Percentiles rank a stretch among this genome's conserved stretches.
These are phyloP conservation scores for Drosera capensis DNA, from an alignment of 148 eudicot genomes.

Conservation along the genomic window DNA sequence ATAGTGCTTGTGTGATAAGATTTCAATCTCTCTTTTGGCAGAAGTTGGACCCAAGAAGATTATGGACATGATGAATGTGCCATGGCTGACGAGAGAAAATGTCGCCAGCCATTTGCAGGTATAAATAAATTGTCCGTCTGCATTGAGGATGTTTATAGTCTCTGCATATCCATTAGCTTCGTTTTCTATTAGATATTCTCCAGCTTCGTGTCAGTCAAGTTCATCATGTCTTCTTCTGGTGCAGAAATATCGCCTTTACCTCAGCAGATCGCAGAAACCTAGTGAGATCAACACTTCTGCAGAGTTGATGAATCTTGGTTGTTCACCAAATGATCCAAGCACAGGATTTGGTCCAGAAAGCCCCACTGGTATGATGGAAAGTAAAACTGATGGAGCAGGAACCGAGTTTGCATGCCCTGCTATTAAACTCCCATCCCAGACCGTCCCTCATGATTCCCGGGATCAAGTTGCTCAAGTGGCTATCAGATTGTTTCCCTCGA, in stretches of 20 bases:
- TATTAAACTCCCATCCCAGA: constrained; percentile 14
- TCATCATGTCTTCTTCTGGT: constrained; percentile 1
- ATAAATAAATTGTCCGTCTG: constrained; percentile 3
- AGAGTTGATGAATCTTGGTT: constrained; percentile 31
- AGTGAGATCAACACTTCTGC: constrained; percentile 35
- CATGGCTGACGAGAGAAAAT: constrained; percentile 86
- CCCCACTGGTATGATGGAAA: constrained; percentile 19
- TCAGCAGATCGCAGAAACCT: constrained; percentile 55
- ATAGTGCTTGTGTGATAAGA: constrained; percentile 8
- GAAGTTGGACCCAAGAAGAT: constrained; percentile 96
- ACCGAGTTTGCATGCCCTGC: constrained; percentile 17
- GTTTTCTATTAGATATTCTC: neutral
- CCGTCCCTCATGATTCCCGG: constrained; percentile 18
- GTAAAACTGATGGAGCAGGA: constrained; percentile 20
- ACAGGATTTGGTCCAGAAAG: constrained; percentile 29
- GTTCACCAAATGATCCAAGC: constrained; percentile 26
- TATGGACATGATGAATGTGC: constrained; percentile 79
- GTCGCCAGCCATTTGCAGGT: constrained; percentile 99
- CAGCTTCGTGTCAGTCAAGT: neutral
- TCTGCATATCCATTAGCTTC: constrained; percentile 3
- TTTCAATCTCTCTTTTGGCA: constrained; percentile 22
- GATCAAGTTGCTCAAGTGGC: constrained; percentile 19
- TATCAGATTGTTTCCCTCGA: constrained; percentile 17
- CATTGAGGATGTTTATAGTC: neutral
- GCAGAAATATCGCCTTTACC: constrained; percentile 93